Conservation (phyloP, 768 basidiomycete genomes). For the Rhodotorula toruloides region DNA sequence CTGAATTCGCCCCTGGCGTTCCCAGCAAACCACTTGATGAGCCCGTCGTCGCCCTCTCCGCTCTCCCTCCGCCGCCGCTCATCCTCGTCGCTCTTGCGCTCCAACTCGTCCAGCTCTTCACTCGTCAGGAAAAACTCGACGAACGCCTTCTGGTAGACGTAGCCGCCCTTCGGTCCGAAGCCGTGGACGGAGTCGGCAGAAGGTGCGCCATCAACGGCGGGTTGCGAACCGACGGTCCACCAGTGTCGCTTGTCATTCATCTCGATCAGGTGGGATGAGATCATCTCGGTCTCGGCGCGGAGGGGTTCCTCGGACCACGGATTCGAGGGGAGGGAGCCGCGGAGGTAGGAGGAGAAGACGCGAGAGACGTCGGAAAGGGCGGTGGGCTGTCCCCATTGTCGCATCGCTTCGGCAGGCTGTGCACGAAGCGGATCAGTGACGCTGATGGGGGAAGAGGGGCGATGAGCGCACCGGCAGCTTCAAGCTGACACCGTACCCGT, state of each 20-base stretch:
- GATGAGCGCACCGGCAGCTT: constrained; percentile 67
- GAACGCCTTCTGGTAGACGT: constrained; percentile 95
- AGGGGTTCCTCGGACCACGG: constrained; percentile 84
- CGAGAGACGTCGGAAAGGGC: constrained; percentile 63
- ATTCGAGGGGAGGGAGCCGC: constrained; percentile 62
- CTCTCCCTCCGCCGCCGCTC: constrained; percentile 56
- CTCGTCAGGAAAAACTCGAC: constrained; percentile 81
- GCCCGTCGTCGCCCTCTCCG: constrained; percentile 52
- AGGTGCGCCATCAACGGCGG: constrained; percentile 72
- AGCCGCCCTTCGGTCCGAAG: constrained; percentile 88
- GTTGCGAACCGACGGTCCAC: constrained; percentile 98
- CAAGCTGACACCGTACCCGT: constrained; percentile 89
- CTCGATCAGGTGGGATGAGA: constrained; percentile 67
- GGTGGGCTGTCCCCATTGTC: constrained; percentile 72
- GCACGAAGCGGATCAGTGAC: constrained; percentile 1
- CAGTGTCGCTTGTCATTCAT: constrained; percentile 67
- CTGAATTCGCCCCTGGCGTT: constrained; percentile 69
- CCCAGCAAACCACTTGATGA: constrained; percentile 64
- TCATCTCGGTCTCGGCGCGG: constrained; percentile 71
- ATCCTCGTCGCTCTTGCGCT: constrained; percentile 31
- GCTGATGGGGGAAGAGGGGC: background rate
- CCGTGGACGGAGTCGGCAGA: constrained; percentile 77
- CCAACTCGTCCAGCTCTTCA: constrained; percentile 45
- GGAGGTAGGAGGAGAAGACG: constrained; percentile 74
- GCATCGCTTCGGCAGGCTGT: constrained; percentile 61